Conservation (phyloP, 257 asterid genomes). For the Misopates orontium region DNA sequence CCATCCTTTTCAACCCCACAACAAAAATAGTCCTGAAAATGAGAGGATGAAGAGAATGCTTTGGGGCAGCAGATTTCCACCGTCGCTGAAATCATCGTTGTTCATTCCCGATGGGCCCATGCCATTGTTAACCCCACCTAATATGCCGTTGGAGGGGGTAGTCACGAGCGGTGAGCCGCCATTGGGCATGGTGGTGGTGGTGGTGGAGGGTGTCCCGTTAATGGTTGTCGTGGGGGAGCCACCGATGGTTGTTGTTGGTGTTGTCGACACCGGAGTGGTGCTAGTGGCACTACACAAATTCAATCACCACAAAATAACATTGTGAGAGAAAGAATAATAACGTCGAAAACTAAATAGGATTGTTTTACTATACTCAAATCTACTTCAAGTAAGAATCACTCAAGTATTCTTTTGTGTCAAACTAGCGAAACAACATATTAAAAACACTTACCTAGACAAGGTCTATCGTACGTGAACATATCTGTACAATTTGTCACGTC, state of each 20-base stretch:
- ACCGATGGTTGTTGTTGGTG: constrained; percentile 21
- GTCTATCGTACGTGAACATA: no score
- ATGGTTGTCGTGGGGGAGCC: constrained; percentile 9
- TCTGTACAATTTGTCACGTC: no score
- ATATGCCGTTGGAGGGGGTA: constrained; percentile 43
- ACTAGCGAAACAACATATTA: no score
- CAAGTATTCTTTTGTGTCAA: no score
- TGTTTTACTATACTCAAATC: no score
- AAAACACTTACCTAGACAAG: no score
- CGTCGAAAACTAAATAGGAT: not conserved
- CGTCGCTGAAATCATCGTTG: constrained; percentile 44
- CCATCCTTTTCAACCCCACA: constrained; percentile 32
- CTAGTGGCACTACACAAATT: constrained; percentile 27
- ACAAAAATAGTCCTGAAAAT: constrained; percentile 27
- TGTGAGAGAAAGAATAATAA: not conserved
- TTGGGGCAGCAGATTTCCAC: constrained; percentile 29
- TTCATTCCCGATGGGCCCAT: constrained; percentile 60
- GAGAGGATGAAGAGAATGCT: constrained; percentile 26
- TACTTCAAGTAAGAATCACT: no score
- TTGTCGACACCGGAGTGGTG: constrained; percentile 30
- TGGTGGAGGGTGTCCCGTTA: constrained; percentile 23
- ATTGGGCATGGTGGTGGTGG: constrained; percentile 32
- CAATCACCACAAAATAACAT: not conserved
- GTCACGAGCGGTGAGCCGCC: constrained; percentile 49
- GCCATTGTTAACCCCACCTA: constrained; percentile 52